Evolutionary conservation across 805 yeast species (phyloP), one percentile per base, ranked within the genome.

Genomic region (Metschnikowia peoriensis): DNA sequence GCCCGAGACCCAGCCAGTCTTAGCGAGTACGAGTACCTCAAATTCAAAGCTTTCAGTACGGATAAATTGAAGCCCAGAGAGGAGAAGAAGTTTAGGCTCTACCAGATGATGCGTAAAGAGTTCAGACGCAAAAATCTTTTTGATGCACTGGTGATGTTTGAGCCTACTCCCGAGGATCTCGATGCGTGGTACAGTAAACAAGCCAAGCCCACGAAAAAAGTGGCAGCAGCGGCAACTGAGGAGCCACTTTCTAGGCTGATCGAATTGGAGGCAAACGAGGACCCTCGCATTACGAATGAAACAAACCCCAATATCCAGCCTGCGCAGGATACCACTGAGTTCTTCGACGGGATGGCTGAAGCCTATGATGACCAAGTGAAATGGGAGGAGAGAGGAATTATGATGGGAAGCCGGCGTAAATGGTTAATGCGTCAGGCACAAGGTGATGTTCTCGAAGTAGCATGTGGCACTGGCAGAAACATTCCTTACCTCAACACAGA

Each of bases 401-500:
- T 81, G 38, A 74, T 83, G 78, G 83, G 85, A 51, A 77, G 75
- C 62, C 78, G 88, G 69, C 78, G 97, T 62, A 84, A 83, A 61
- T 86, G 94, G 88, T 67, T 88, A 44, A 88, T 88, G 91, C 80
- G 75, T 38, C 88, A 87, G 55, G 80, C 86, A 46, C 72, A 76
- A 52, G 99, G 99, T 22, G 97, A 94, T 65, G 97, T 91, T 1
- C 72, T 94, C 51, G 99, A 94, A 68, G 94, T 93, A 10, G 86
- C 97, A 0, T 89, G 96, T 65, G 99, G 99, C 53, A 94, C 99
- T 0, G 98, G 99, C 7, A 80, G 98, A 68, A 94, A 94, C 66
- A 80, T 93, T 51, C 84, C 86, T 45, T 92, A 86, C 65, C 70
- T 90, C 60, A 79, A 85, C 49, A 52, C 57, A 1, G 76, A 80